Conservation (phyloP, 768 basidiomycete species). For the Tulasnella sp. region DNA sequence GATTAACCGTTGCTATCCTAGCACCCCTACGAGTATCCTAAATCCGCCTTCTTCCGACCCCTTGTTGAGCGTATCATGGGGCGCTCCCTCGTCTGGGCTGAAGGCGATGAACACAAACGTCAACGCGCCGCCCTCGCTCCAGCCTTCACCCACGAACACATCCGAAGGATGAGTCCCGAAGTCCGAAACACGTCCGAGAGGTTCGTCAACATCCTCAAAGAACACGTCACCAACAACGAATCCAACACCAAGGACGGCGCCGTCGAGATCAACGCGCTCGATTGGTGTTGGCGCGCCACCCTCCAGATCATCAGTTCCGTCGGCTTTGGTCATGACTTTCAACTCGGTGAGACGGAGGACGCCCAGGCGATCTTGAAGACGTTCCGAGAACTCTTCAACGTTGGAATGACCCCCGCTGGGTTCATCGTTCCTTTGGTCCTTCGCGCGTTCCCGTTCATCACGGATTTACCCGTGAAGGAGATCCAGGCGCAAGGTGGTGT, state of each 20-base stretch:
- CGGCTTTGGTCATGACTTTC: constrained; percentile 34
- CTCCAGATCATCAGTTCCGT: constrained; percentile 29
- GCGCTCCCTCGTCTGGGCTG: constrained; percentile 31
- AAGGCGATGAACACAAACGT: constrained; percentile 31
- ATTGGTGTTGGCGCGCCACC: constrained; percentile 19
- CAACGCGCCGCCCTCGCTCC: constrained; percentile 21
- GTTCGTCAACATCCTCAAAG: background rate
- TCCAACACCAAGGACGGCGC: background rate
- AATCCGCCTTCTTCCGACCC: constrained; percentile 26
- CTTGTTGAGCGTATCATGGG: constrained; percentile 30
- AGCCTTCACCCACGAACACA: constrained; percentile 20
- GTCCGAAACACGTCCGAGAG: constrained; percentile 14
- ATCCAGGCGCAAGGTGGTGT: constrained; percentile 26
- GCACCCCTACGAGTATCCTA: background rate
- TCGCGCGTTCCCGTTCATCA: constrained; percentile 25
- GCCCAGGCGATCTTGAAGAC: constrained; percentile 25
- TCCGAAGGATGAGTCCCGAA: constrained; percentile 11
- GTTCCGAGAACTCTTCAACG: constrained; percentile 24
- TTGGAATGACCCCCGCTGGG: constrained; percentile 19
- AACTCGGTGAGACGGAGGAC: constrained; percentile 26
- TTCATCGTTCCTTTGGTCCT: constrained; percentile 21
- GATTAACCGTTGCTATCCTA: constrained; percentile 6
- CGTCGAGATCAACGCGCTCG: constrained; percentile 18
- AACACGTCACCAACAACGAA: constrained; percentile 1
- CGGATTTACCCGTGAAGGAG: constrained; percentile 23